Conservation (phyloP, 768 basidiomycete species). For the Kockovaella imperatae region DNA sequence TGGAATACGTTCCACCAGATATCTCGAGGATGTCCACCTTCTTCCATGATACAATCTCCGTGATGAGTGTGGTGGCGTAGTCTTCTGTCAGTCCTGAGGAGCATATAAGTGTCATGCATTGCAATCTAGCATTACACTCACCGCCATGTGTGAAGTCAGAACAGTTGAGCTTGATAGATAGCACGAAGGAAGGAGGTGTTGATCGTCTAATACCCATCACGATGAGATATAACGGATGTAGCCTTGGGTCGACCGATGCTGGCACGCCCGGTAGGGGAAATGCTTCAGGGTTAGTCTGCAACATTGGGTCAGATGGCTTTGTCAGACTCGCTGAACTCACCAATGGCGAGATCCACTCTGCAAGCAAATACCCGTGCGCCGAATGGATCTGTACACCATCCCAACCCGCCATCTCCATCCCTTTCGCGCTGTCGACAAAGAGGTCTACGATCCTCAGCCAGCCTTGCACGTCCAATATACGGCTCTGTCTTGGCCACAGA, state of each 20-base stretch:
- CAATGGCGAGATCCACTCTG: slow-evolving; percentile 32
- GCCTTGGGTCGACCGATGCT: slow-evolving; percentile 12
- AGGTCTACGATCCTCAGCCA: slow-evolving; percentile 56
- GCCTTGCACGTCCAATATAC: slow-evolving; percentile 56
- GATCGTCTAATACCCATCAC: slow-evolving; percentile 13
- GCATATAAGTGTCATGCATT: background rate
- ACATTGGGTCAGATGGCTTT: background rate
- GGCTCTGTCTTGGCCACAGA: slow-evolving; percentile 51
- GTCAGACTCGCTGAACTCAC: slow-evolving; percentile 12
- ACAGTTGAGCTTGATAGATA: slow-evolving; percentile 36
- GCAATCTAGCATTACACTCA: slow-evolving; percentile 9
- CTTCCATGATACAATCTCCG: slow-evolving; percentile 29
- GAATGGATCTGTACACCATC: slow-evolving; percentile 77
- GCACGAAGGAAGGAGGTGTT: slow-evolving; percentile 20
- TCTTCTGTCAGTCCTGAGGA: slow-evolving; percentile 26
- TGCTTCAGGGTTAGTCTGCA: slow-evolving; percentile 31
- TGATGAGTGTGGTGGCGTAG: slow-evolving; percentile 22
- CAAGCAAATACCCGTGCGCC: slow-evolving; percentile 37
- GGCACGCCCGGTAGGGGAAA: slow-evolving; percentile 26
- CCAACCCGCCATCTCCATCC: slow-evolving; percentile 64
- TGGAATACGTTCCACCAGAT: slow-evolving; percentile 33
- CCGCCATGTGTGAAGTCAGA: slow-evolving; percentile 40
- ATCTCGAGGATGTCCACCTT: slow-evolving; percentile 34
- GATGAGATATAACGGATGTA: slow-evolving; percentile 33
- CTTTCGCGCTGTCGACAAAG: slow-evolving; percentile 61